A percentile compares a stretch with the other conserved stretches of the same genome.
Conservation (phyloP, 2,329 filamentous ascomycete species). For the Colletotrichum sp. region DNA sequence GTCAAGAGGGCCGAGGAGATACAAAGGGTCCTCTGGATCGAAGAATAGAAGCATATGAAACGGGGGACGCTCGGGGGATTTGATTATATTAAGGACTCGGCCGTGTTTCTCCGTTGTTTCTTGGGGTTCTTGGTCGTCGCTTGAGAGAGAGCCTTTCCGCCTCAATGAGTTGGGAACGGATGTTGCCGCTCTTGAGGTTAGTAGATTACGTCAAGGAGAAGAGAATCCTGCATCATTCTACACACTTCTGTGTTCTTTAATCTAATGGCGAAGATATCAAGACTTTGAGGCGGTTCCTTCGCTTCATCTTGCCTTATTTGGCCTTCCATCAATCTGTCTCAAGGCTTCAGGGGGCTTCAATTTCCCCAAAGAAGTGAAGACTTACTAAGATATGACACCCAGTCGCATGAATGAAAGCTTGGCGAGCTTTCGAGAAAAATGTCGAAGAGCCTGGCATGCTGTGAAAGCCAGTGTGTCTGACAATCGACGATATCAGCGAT, state of each 20-base stretch:
- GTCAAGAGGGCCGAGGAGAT: neutral
- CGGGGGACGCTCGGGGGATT: neutral
- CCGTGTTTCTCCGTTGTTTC: neutral
- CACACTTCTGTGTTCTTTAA: neutral
- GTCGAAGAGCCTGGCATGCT: neutral
- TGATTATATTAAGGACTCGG: neutral
- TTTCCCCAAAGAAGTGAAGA: neutral
- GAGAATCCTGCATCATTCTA: fast-evolving
- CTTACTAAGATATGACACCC: neutral
- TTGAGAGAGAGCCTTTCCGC: neutral
- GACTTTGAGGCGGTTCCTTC: neutral
- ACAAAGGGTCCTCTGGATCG: neutral
- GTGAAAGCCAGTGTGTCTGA: neutral
- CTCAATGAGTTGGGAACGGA: neutral
- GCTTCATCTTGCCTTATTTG: neutral
- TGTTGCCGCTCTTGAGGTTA: neutral
- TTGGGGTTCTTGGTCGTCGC: neutral
- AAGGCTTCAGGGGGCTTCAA: neutral
- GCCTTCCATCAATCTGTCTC: neutral
- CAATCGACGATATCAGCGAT: neutral
- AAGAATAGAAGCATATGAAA: neutral
- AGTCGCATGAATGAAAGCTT: neutral
- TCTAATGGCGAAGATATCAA: fast-evolving
- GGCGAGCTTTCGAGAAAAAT: neutral
- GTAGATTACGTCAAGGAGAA: fast-evolving